Percentiles rank a stretch among this genome's conserved stretches.
phyloP scores from a whole-genome alignment of 352 stramenopile genomes.

The Lagenidium giganteum region DNA sequence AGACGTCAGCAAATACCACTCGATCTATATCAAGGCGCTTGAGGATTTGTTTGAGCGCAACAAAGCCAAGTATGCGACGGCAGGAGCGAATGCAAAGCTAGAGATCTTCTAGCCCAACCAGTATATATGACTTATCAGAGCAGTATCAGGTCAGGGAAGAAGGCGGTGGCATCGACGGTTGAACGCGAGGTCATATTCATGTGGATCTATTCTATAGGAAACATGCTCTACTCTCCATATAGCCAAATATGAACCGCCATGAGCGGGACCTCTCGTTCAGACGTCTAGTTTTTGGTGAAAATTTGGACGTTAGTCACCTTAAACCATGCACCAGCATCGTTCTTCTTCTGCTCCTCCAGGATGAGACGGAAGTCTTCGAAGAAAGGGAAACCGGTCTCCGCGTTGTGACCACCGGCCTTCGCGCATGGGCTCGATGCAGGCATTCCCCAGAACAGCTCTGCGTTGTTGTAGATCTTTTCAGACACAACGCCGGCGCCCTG shows the following conservation, averaged over 20 bases:
- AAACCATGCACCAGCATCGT: conserved; percentile 57
- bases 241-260: no score
- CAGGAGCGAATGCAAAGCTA: no score
- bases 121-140: no score
- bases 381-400: conserved; percentile 66
- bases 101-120: no score
- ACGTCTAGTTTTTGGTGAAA: conserved; percentile 50
- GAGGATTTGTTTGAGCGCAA: conserved; percentile 84
- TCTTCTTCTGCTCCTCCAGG: conserved; percentile 74
- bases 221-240: no score
- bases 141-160: no score
- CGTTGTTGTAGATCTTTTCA: conserved; percentile 79
- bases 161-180: no score
- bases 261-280: no score
- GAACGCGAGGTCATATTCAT: no score
- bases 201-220: no score
- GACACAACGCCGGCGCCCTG: conserved; percentile 35
- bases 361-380: conserved; percentile 74
- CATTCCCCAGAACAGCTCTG: conserved; percentile 61
- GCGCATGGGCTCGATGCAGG: conserved; percentile 34
- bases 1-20: conserved; percentile 87
- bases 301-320: conserved; percentile 74
- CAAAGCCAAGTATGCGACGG: conserved; percentile 81
- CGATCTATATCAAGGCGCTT: conserved; percentile 80
- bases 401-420: conserved; percentile 42